Evolutionary conservation across 148 eudicot species (phyloP), one percentile per base, ranked within the genome.

Genomic region (Nepenthes mirabilis): DNA sequence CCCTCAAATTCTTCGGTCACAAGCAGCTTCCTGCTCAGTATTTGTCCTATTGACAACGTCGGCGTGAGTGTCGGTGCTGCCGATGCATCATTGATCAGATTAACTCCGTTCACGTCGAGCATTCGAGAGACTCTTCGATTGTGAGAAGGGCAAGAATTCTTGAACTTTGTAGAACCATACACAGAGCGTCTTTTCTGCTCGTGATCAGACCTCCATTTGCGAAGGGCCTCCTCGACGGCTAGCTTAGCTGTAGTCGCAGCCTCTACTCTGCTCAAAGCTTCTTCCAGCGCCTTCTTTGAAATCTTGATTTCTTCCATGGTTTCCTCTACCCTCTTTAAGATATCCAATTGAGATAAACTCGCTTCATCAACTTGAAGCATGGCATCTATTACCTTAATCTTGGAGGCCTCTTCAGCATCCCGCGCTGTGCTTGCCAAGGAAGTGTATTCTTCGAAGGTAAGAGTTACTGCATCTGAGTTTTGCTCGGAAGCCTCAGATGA

Each of bases 141-240:
- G 33, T 57, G 65, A 10, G 84, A 75, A 7, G 85, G 75, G 57
- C 37, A 67, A 2, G 85, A 70, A 50, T 76, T 85, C 70, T 93
- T 93, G 73, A 93, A 93, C 63, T 86, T 93, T 33, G 89, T 74
- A 34, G 74, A 64, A 64, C 72, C 77, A 10, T 80, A 87, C 7
- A 82, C 64, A 11, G 89, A 72, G 2, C 85, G 80, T 52, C 96
- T 79, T 75, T 69, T 86, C 33, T 86, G 88, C 45, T 85, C 85
- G 33, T 82, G 80, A 43, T 93, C 90, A 1, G 91, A 89, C 68
- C 99, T 81, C 97, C 99, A 94, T 58, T 79, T 79, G 35, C 99
- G 63, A 33, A 94, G 79, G 64, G 97, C 95, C 72, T 89, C 97
- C 73, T 94, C 99, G 13, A 87, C 91, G 36, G 73, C 81, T 45